Conservation (phyloP, 768 basidiomycete genomes). For the Multifurca ochricompacta region DNA sequence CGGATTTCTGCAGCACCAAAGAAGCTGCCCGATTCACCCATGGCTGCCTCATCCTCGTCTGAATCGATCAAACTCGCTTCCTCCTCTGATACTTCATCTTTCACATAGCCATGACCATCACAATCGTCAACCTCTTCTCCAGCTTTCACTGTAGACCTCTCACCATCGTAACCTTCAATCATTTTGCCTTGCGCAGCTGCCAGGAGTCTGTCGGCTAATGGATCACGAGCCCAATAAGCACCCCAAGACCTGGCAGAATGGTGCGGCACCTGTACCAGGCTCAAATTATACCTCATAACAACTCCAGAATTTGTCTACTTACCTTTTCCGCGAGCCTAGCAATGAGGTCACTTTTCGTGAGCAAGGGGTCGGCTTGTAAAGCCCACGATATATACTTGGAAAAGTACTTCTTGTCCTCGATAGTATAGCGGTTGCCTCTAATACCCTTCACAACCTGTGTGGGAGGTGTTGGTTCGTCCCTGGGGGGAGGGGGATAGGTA, state of each 20-base stretch:
- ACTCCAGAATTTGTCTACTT: conserved; percentile 8
- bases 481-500: conserved; percentile 53
- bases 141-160: background rate
- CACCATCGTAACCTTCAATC: background rate
- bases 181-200: background rate
- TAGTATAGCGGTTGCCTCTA: conserved; percentile 56
- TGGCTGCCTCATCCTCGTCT: conserved; percentile 31
- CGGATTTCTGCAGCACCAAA: conserved; percentile 59
- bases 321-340: conserved; percentile 52
- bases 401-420: conserved; percentile 59
- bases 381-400: conserved; percentile 59
- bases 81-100: conserved; percentile 26
- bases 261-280: conserved; percentile 16
- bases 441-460: conserved; percentile 34
- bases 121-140: conserved; percentile 29
- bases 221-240: conserved; percentile 10
- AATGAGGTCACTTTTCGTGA: conserved; percentile 49
- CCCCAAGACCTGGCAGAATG: conserved; percentile 14
- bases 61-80: conserved; percentile 24
- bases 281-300: background rate
- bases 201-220: conserved; percentile 11
- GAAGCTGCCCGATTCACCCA: conserved; percentile 43
- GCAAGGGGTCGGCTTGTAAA: conserved; percentile 42
- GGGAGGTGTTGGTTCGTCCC: conserved; percentile 65
- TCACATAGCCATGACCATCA: too few species aligned